Evolutionary conservation across 129 eudicot genomes (phyloP), one percentile per base, ranked within the genome.

Genomic region (Lactuca saligna): DNA sequence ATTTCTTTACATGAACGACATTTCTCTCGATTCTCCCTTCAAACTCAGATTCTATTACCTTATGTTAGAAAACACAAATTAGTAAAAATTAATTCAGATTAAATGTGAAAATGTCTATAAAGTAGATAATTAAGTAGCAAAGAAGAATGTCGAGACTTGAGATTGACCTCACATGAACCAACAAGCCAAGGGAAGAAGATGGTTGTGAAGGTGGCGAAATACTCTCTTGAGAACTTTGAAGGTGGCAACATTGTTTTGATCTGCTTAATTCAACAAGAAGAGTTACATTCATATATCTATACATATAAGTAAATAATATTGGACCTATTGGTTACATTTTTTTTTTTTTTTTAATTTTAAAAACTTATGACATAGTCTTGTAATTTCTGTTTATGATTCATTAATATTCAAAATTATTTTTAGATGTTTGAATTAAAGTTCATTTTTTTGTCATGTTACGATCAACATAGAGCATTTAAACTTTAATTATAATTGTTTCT

Each of bases 151-250:
- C 5, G 16, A 31, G 20, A 16, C 14, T 10, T 79, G 16, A 31
- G 20, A 11, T 20, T 8, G 77, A 92, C 98, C 98, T 93, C 82
- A 15, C 90, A 84, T 1, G 90, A 81, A 49, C 98, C 98, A 33
- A 93, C 82, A 63, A 93, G 85, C 98, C 98, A 93, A 17, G 85
- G 84, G 63, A 89, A 93, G 76, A 89, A 85, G 59, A 89, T 62
- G 11, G 90, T 82, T 1, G 98, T 84, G 86, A 84, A 89, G 66
- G 57, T 46, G 4, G 98, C 98, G 12, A 84, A 89, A 66, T 76
- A 77, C 68, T 93, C 95, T 77, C 97, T 86, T 13, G 85, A 53
- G 41, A 81, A 79, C 62, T 83, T 89, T 1, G 96, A 86, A 61
- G 80, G 84, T 16, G 92, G 95, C 76, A 87, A 38, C 78, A 89